Evolutionary conservation across 1,284 basidiomycete species (phyloP).

Genomic region (Stygiomarasmius scandens): DNA sequence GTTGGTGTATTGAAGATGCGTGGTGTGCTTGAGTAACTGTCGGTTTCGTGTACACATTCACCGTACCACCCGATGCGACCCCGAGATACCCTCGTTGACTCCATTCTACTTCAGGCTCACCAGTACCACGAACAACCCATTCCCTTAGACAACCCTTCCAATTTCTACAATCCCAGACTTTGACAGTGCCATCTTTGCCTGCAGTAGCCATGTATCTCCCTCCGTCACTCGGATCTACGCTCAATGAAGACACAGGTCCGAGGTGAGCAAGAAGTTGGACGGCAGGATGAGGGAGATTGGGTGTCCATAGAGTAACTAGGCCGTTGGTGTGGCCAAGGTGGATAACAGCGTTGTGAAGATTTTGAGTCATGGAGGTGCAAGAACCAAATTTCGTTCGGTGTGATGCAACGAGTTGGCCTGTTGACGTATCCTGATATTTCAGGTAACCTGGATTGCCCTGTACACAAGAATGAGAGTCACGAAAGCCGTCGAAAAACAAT

Average conservation of each 20-base stretch:
- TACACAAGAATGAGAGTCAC: slow-evolving; percentile 1
- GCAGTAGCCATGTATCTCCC: slow-evolving; percentile 92
- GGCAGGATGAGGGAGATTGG: slow-evolving; percentile 88
- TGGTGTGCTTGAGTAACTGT: slow-evolving; percentile 60
- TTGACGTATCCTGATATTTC: slow-evolving; percentile 98
- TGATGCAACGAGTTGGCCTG: slow-evolving; percentile 84
- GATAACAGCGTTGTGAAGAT: slow-evolving; percentile 89
- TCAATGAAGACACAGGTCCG: slow-evolving; percentile 83
- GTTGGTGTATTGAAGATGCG: slow-evolving; percentile 45
- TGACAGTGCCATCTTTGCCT: slow-evolving; percentile 88
- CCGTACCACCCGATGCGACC: slow-evolving; percentile 78
- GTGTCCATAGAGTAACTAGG: slow-evolving; percentile 94
- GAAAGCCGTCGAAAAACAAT: background rate
- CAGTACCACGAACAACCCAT: slow-evolving; percentile 70
- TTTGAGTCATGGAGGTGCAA: slow-evolving; percentile 89
- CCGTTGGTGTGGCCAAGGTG: slow-evolving; percentile 94
- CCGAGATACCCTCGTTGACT: slow-evolving; percentile 84
- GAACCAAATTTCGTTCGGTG: slow-evolving; percentile 92
- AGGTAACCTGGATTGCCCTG: slow-evolving; percentile 89
- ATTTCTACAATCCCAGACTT: slow-evolving; percentile 95
- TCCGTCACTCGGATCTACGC: slow-evolving; percentile 81
- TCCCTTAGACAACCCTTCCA: slow-evolving; percentile 87
- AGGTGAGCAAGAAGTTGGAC: slow-evolving; percentile 92
- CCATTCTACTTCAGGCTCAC: slow-evolving; percentile 69
- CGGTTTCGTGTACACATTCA: slow-evolving; percentile 80